These are phyloP conservation scores for Mentha longifolia DNA, from an alignment of 257 asterid species.

Conservation along the genomic window DNA sequence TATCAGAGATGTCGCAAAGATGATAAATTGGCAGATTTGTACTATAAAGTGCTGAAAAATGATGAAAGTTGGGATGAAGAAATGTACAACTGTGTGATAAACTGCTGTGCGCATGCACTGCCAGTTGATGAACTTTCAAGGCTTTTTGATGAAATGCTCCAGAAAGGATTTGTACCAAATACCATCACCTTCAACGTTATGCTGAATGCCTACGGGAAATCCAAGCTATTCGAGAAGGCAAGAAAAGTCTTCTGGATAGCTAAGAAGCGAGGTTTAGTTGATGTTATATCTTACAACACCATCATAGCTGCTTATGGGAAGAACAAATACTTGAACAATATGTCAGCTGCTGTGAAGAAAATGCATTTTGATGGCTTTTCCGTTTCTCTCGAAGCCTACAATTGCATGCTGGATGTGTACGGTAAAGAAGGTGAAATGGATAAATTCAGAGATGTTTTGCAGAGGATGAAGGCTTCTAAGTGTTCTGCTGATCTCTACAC, in stretches of 20 bases:
- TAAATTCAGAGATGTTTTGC: slow-evolving; percentile 68
- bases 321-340: slow-evolving; percentile 66
- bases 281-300: slow-evolving; percentile 82
- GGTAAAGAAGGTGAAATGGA: slow-evolving; percentile 95
- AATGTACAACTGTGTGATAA: slow-evolving; percentile 88
- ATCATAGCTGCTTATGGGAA: slow-evolving; percentile 87
- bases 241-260: slow-evolving; percentile 70
- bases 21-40: slow-evolving; percentile 63
- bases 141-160: slow-evolving; percentile 84
- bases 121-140: slow-evolving; percentile 90
- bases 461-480: slow-evolving; percentile 74
- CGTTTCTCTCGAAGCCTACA: slow-evolving; percentile 88
- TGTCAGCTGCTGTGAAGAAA: slow-evolving; percentile 64
- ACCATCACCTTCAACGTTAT: slow-evolving; percentile 74
- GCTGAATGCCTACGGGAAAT: slow-evolving; percentile 80
- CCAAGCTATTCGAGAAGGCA: slow-evolving; percentile 72
- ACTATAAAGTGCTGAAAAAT: slow-evolving; percentile 65
- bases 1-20: slow-evolving; percentile 69
- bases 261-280: slow-evolving; percentile 65
- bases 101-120: slow-evolving; percentile 83
- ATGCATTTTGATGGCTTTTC: slow-evolving; percentile 89
- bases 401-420: slow-evolving; percentile 88
- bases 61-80: slow-evolving; percentile 78
- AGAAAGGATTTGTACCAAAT: slow-evolving; percentile 67
- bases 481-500: slow-evolving; percentile 69